Evolutionary conservation across 2,329 filamentous ascomycete genomes (phyloP).

Genomic region (Blastomyces silverae): DNA sequence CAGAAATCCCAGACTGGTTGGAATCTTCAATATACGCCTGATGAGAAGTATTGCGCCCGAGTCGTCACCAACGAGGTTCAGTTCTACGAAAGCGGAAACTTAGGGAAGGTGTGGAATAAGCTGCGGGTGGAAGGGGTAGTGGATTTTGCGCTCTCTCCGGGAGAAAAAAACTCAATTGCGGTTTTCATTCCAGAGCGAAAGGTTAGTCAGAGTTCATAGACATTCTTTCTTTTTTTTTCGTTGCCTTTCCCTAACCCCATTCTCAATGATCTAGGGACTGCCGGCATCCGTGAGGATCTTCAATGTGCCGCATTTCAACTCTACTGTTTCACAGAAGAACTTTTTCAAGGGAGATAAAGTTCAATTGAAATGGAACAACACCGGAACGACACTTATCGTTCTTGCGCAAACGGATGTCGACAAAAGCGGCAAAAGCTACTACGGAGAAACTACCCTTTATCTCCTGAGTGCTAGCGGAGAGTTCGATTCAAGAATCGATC

Average conservation of each 20-base stretch:
- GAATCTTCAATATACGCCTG: conserved; percentile 94
- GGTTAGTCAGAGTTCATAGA: conserved; percentile 46
- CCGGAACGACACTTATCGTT: conserved; percentile 85
- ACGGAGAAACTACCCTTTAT: conserved; percentile 96
- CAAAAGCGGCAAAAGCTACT: conserved; percentile 98
- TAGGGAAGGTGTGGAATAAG: conserved; percentile 89
- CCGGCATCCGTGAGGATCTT: conserved; percentile 91
- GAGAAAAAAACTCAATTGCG: conserved; percentile 83
- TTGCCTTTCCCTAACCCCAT: conserved; percentile 20
- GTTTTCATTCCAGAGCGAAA: conserved; percentile 95
- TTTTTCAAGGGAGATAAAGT: conserved; percentile 99
- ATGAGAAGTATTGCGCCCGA: conserved; percentile 89
- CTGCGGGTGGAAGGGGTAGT: conserved; percentile 82
- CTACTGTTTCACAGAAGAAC: conserved; percentile 88
- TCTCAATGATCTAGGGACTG: conserved; percentile 59
- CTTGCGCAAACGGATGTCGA: conserved; percentile 97
- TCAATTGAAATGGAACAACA: conserved; percentile 93
- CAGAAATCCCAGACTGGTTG: conserved; percentile 93
- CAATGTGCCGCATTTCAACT: conserved; percentile 78
- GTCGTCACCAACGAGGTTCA: conserved; percentile 96
- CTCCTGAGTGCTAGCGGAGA: conserved; percentile 83
- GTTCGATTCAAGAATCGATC: conserved; percentile 83
- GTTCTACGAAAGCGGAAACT: conserved; percentile 84
- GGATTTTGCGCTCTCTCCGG: conserved; percentile 84
- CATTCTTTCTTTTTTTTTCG: conserved; percentile 9